Base-by-base conservation (phyloP, 495 filamentous ascomycete species). In the Tuber aestivum region DNA sequence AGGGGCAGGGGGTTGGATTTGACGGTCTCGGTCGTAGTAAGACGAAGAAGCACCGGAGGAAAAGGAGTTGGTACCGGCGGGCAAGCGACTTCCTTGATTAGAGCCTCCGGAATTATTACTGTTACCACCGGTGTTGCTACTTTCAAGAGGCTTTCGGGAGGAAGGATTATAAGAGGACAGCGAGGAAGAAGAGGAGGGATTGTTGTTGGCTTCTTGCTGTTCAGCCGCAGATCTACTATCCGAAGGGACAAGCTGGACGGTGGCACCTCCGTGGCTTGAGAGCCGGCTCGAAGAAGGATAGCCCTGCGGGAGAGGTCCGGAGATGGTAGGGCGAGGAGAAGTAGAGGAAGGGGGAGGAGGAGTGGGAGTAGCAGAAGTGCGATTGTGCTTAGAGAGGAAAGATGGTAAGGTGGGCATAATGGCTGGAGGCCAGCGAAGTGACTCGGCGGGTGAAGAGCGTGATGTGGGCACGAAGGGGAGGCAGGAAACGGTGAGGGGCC, bases 141-240 rank as follows among this genome's bases (percentile, higher is more conserved):
- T 65, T 35, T 65, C 56, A 41, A 79, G 61, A 71, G 75, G 56
- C 41, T 78, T 78, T 41, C 78, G 72, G 44, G 78, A 50, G 56
- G 78, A 75, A 44, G 41, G 48, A 27, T 16, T 69, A 56, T 77
- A 69, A 16, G 76, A 78, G 42, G 77, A 79, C 50, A 73, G 27
- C 32, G 78, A 72, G 18, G 78, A 75, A 65, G 78, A 70, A 69
- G 72, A 61, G 70, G 78, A 79, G 72, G 76, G 78, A 71, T 71
- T 74, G 70, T 75, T 78, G 77, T 75, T 79, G 76, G 56, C 74
- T 69, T 75, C 72, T 6, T 65, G 56, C 6, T 65, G 56, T 73
- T 79, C 78, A 79, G 78, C 78, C 78, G 78, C 77, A 76, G 76
- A 72, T 79, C 77, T 79, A 65, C 14, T 65, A 56, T 79, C 78